phyloP scores from a whole-genome alignment of 2,329 filamentous ascomycete genomes.

The Cordyceps farinosa region DNA sequence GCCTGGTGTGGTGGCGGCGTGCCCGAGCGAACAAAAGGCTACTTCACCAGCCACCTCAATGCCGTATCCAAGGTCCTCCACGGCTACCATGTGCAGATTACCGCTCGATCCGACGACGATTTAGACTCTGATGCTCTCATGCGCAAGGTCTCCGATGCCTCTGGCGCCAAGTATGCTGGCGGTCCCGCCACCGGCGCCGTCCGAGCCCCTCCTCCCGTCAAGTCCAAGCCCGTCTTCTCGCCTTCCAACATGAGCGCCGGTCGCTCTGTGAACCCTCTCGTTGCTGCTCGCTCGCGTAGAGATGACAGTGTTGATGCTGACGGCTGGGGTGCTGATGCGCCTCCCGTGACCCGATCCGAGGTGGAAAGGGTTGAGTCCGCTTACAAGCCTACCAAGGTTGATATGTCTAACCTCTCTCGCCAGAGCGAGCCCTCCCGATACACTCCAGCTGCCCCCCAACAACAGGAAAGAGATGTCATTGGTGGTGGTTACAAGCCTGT shows the following conservation, averaged over 20 bases:
- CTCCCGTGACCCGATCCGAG: conserved; percentile 80
- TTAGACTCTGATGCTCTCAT: conserved; percentile 84
- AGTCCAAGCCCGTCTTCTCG: conserved; percentile 89
- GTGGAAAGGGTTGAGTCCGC: conserved; percentile 89
- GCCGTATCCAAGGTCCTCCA: conserved; percentile 90
- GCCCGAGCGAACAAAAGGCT: conserved; percentile 96
- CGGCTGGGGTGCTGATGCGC: conserved; percentile 93
- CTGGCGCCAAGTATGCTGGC: conserved; percentile 87
- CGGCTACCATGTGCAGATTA: conserved; percentile 97
- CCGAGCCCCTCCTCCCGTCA: conserved; percentile 63
- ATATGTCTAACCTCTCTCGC: conserved; percentile 79
- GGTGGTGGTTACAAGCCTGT: conserved; percentile 87
- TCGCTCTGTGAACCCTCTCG: conserved; percentile 61
- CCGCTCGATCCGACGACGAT: conserved; percentile 85
- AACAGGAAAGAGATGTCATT: conserved; percentile 62
- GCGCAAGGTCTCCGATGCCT: conserved; percentile 91
- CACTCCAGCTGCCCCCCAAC: conserved; percentile 41
- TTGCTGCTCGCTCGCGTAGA: conserved; percentile 60
- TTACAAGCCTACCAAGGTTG: conserved; percentile 93
- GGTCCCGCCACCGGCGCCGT: conserved; percentile 54
- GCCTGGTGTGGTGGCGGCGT: conserved; percentile 98
- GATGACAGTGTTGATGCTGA: conserved; percentile 68
- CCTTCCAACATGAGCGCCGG: conserved; percentile 58
- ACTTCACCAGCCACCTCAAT: conserved; percentile 91
- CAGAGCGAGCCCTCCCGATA: conserved; percentile 67